Conservation (phyloP, 1,284 basidiomycete genomes). For the Cryptococcus floricola region DNA sequence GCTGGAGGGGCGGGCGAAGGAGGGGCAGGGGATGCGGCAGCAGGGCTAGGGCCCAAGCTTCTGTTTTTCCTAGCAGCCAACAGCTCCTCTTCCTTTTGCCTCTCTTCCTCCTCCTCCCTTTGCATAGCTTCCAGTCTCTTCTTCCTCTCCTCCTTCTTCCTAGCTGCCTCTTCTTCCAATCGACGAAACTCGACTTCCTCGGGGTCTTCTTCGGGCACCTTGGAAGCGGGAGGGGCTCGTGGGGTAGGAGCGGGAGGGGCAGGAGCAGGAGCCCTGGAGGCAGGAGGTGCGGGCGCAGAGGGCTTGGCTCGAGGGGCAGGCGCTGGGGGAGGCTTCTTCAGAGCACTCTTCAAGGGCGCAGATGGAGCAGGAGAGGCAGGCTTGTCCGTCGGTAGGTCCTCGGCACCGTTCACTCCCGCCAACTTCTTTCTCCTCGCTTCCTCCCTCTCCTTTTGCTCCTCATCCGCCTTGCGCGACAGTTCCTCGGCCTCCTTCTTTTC, state of each 20-base stretch:
- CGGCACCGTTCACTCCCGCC: conserved; percentile 33
- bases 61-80: conserved; percentile 43
- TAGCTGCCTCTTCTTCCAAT: conserved; percentile 63
- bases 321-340: conserved; percentile 41
- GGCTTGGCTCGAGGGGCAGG: conserved; percentile 12
- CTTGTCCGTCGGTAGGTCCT: conserved; percentile 24
- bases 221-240: conserved; percentile 45
- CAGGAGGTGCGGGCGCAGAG: conserved; percentile 19
- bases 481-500: conserved; percentile 85
- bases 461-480: conserved; percentile 67
- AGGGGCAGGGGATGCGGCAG: conserved; percentile 3
- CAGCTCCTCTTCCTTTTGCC: conserved; percentile 60
- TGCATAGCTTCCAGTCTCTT: conserved; percentile 64
- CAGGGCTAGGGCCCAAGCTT: conserved; percentile 15
- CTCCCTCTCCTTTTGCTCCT: conserved; percentile 71
- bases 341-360: conserved; percentile 29
- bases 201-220: conserved; percentile 52
- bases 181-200: conserved; percentile 63
- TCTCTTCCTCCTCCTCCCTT: conserved; percentile 66
- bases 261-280: conserved; percentile 31
- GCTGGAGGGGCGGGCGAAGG: conserved; percentile 18
- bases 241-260: conserved; percentile 43
- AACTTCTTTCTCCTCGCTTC: conserved; percentile 64
- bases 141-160: conserved; percentile 63
- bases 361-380: conserved; percentile 23